Evolutionary conservation across 2,329 filamentous ascomycete genomes (phyloP).

Genomic region (Pseudocercospora crystallina): DNA sequence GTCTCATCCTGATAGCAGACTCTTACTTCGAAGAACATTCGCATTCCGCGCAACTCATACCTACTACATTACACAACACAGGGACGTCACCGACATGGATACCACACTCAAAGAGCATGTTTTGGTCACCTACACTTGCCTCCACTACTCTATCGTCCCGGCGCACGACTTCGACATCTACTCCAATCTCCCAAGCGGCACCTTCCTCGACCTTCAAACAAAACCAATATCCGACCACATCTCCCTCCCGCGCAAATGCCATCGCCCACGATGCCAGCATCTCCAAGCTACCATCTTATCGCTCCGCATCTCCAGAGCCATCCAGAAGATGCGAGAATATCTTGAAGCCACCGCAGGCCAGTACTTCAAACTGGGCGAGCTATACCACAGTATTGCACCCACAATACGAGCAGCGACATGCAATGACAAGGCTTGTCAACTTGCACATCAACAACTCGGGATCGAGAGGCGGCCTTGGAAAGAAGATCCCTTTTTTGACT

Average conservation of each 20-base stretch:
- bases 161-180: neutral
- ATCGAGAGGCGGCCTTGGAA: neutral
- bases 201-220: conserved; percentile 1
- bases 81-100: no score
- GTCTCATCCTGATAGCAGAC: no score
- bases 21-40: no score
- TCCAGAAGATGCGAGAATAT: neutral
- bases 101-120: neutral
- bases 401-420: neutral
- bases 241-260: neutral
- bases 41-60: no score
- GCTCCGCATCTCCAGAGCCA: neutral
- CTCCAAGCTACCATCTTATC: neutral
- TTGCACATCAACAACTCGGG: conserved; percentile 3
- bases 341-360: neutral
- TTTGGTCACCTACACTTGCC: conserved; percentile 2
- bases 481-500: neutral
- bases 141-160: conserved; percentile 1
- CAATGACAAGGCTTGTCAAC: neutral
- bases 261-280: neutral
- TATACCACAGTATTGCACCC: neutral
- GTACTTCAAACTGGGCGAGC: neutral
- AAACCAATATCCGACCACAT: neutral
- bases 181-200: neutral
- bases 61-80: no score